Conservation (phyloP, 2,329 filamentous ascomycete species). For the Colletotrichum paranaense region DNA sequence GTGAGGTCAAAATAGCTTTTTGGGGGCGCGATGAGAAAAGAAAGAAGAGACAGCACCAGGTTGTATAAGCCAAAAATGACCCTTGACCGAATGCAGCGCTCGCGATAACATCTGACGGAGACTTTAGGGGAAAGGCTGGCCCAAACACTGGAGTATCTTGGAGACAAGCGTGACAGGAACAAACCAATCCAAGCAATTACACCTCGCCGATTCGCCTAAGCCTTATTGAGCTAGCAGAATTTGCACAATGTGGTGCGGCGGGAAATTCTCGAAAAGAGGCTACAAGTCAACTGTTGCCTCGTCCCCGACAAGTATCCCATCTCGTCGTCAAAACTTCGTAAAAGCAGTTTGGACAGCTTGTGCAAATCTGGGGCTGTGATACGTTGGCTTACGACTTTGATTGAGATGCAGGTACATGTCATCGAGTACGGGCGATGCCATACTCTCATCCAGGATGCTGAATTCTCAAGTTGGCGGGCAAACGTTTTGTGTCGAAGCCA, state of each 20-base stretch:
- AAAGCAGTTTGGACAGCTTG: not conserved
- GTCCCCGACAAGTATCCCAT: not conserved
- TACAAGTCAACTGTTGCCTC: not conserved
- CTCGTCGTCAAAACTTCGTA: not conserved
- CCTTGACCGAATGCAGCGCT: not conserved
- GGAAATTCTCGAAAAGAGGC: not conserved
- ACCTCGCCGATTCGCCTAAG: not conserved
- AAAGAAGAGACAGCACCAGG: not conserved
- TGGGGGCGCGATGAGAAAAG: not conserved
- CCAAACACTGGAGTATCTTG: not conserved
- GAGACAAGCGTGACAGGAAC: not conserved
- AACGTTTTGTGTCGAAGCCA: not conserved
- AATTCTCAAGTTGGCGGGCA: not conserved
- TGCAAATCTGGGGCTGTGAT: not conserved
- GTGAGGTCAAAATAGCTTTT: not conserved
- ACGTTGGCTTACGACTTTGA: slow-evolving; percentile 22
- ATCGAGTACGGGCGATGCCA: not conserved
- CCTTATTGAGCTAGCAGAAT: not conserved
- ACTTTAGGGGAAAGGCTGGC: not conserved
- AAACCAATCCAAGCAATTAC: not conserved
- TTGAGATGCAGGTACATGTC: slow-evolving; percentile 2
- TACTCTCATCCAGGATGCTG: not conserved
- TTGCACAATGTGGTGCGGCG: not conserved
- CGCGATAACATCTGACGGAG: not conserved
- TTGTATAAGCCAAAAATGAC: not conserved